phyloP scores from a whole-genome alignment of 192 early-diverging fungal genomes.

The Backusella circina region DNA sequence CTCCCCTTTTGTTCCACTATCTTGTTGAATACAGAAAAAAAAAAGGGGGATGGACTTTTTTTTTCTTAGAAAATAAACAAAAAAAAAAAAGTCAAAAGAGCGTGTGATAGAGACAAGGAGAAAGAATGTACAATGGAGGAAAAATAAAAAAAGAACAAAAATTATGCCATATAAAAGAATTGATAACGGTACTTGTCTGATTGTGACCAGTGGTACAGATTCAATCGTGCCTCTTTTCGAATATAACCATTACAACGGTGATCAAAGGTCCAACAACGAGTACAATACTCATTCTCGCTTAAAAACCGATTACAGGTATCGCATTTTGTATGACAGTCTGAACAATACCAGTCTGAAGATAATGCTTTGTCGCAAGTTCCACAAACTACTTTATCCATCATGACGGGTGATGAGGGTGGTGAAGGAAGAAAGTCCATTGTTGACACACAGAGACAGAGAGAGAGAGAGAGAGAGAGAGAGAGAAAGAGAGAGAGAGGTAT shows the following conservation, averaged over 20 bases:
- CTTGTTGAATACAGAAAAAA: neutral
- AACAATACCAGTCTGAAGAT: constrained; percentile 32
- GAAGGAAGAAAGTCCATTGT: constrained; percentile 19
- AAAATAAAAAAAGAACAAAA: neutral
- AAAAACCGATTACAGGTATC: constrained; percentile 31
- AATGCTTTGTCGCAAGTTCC: constrained; percentile 27
- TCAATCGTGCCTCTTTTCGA: neutral
- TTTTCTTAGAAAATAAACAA: neutral
- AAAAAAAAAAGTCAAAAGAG: neutral
- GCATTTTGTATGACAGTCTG: constrained; percentile 31
- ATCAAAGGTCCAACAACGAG: constrained; percentile 34
- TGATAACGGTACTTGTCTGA: neutral
- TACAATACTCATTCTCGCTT: constrained; percentile 24
- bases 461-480: neutral
- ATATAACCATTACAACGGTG: neutral
- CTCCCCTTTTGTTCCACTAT: neutral
- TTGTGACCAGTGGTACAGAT: neutral
- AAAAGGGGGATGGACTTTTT: neutral
- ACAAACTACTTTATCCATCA: constrained; percentile 16
- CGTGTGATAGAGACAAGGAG: neutral
- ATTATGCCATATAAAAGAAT: neutral
- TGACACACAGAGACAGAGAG: neutral
- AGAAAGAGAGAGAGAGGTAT: too few relatives aligned
- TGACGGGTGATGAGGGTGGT: constrained; percentile 15
- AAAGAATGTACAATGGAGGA: neutral